phyloP scores from a whole-genome alignment of 352 stramenopile species.

The Globisporangium splendens region DNA sequence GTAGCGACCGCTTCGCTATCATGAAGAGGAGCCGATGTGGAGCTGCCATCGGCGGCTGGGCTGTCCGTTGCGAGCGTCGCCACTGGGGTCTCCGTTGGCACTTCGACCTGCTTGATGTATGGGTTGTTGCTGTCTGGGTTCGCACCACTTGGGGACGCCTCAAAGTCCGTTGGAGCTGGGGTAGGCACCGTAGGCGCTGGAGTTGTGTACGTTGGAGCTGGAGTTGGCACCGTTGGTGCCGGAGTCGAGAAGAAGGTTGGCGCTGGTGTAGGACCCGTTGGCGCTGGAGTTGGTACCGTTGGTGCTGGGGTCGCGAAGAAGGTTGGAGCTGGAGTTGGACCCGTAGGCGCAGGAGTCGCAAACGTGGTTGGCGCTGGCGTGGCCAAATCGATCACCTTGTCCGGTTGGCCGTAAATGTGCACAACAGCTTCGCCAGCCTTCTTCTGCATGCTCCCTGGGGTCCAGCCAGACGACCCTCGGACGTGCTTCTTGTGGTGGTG shows the following conservation, averaged over 20 bases:
- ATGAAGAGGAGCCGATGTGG: constrained; percentile 3
- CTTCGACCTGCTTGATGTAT: constrained; percentile 15
- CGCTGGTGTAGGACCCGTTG: too few relatives aligned
- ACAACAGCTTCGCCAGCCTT: constrained; percentile 6
- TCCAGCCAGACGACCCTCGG: constrained; percentile 1
- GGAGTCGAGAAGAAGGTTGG: neutral
- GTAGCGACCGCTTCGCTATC: constrained; percentile 8
- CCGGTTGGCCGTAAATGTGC: constrained; percentile 12
- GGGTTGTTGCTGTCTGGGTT: constrained; percentile 2
- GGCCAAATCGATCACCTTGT: neutral
- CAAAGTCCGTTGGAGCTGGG: constrained; percentile 5
- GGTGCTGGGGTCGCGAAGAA: constrained; percentile 2
- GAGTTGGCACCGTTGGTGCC: neutral
- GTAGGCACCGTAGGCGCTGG: constrained; percentile 4
- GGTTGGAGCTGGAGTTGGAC: constrained; percentile 2
- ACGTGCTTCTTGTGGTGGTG: constrained; percentile 6
- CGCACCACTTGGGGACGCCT: neutral
- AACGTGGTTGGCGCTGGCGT: constrained; percentile 8
- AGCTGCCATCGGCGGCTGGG: neutral
- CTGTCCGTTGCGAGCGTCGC: constrained; percentile 8
- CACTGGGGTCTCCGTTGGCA: constrained; percentile 4
- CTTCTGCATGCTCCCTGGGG: neutral
- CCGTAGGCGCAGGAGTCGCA: constrained; percentile 6
- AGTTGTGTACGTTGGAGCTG: neutral
- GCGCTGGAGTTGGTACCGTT: constrained; percentile 10